These are phyloP conservation scores for Boeremia exigua DNA, from an alignment of 2,329 filamentous ascomycete species.

Conservation along the genomic window DNA sequence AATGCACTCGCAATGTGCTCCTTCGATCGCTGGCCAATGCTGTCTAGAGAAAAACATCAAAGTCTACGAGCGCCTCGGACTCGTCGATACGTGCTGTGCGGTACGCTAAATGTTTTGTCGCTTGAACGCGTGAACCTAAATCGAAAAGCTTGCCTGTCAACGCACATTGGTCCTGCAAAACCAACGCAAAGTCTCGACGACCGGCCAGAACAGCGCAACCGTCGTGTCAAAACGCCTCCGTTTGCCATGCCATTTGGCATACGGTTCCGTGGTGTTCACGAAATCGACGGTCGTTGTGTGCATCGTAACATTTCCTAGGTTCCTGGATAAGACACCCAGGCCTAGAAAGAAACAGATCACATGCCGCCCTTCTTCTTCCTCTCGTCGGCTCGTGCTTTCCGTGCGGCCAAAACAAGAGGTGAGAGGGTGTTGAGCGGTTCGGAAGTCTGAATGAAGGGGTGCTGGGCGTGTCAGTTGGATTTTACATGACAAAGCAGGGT, in stretches of 20 bases:
- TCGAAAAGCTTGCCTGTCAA: slow-evolving; percentile 4
- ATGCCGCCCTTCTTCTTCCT: slow-evolving; percentile 56
- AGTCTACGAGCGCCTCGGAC: neutral
- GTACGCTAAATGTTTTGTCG: neutral
- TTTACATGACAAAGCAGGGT: neutral
- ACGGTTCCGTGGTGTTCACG: slow-evolving; percentile 30
- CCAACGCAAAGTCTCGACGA: neutral
- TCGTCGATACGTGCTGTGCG: slow-evolving; percentile 4
- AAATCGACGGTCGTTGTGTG: slow-evolving; percentile 27
- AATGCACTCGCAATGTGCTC: neutral
- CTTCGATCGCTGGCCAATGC: slow-evolving; percentile 9
- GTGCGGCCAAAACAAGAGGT: slow-evolving; percentile 84
- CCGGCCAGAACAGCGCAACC: neutral
- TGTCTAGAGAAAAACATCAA: slow-evolving; percentile 13
- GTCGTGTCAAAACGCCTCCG: slow-evolving; percentile 13
- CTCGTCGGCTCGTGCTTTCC: slow-evolving; percentile 84
- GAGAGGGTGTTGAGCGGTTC: slow-evolving; percentile 71
- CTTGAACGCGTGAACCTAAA: slow-evolving; percentile 4
- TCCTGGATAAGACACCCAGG: slow-evolving; percentile 35
- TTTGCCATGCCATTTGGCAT: slow-evolving; percentile 39
- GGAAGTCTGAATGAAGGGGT: slow-evolving; percentile 59
- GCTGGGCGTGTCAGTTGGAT: slow-evolving; percentile 35
- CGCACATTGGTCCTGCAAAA: neutral
- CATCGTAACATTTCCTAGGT: slow-evolving; percentile 30
- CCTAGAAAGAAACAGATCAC: slow-evolving; percentile 36